These are phyloP conservation scores for Penicillium odoratum DNA, from an alignment of 495 filamentous ascomycete genomes.

Conservation along the genomic window DNA sequence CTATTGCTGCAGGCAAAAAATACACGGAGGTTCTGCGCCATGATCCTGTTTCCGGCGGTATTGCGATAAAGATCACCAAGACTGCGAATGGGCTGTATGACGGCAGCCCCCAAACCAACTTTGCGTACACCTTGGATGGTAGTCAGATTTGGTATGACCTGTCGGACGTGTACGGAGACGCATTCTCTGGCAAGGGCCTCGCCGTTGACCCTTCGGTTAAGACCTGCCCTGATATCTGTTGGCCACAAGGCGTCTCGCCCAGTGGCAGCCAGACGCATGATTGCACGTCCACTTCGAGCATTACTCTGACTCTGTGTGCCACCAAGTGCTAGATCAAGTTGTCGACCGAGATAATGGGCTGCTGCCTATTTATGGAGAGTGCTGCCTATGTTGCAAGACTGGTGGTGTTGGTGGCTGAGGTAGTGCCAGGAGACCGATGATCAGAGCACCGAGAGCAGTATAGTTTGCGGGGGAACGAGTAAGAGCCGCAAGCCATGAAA, in stretches of 20 bases:
- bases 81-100: constrained; percentile 52
- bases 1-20: constrained; percentile 34
- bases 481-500: constrained; percentile 7
- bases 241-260: constrained; percentile 48
- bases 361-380: not conserved
- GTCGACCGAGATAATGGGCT: not conserved
- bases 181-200: constrained; percentile 50
- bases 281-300: constrained; percentile 33
- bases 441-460: not conserved
- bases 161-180: constrained; percentile 54
- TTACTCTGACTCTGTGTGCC: constrained; percentile 12
- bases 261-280: constrained; percentile 53
- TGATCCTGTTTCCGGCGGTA: constrained; percentile 54
- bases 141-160: constrained; percentile 56
- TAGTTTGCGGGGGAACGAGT: not conserved
- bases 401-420: not conserved
- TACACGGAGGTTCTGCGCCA: constrained; percentile 45
- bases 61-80: constrained; percentile 56
- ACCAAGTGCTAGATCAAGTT: not conserved
- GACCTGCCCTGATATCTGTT: constrained; percentile 49
- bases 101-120: constrained; percentile 53
- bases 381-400: not conserved
- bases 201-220: constrained; percentile 37
- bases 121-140: constrained; percentile 54
- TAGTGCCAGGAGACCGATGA: not conserved